A percentile compares a stretch with the other conserved stretches of the same genome.
phyloP scores from a whole-genome alignment of 257 asterid species.

The Capsicum baccatum region DNA sequence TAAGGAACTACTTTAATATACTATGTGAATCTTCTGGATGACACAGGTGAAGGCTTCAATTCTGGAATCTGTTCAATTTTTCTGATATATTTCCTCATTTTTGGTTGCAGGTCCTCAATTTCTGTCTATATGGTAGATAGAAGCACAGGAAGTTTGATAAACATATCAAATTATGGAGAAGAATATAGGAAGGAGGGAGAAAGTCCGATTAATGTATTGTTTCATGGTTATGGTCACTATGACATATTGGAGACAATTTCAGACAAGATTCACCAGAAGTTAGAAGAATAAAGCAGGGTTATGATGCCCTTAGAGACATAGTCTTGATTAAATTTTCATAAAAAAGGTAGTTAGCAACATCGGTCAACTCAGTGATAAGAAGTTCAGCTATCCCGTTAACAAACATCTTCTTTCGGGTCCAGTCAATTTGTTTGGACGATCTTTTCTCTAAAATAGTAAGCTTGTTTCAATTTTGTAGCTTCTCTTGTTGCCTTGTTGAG shows the following conservation, averaged over 20 bases:
- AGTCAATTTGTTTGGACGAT: constrained; percentile 36
- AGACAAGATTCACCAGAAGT: constrained; percentile 32
- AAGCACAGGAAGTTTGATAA: constrained; percentile 51
- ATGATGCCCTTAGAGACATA: constrained; percentile 25
- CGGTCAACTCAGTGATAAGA: constrained; percentile 19
- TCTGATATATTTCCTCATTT: not conserved
- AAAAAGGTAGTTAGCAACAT: constrained; percentile 20
- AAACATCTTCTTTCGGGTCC: constrained; percentile 9
- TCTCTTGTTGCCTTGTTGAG: constrained; percentile 27
- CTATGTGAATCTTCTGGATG: not conserved
- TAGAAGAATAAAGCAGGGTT: constrained; percentile 36
- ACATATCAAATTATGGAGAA: constrained; percentile 74
- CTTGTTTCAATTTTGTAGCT: constrained; percentile 48
- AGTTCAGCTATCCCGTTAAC: constrained; percentile 33
- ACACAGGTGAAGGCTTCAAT: not conserved
- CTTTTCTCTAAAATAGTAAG: constrained; percentile 26
- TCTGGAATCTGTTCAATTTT: not conserved
- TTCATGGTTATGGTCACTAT: constrained; percentile 89
- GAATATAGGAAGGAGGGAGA: constrained; percentile 58
- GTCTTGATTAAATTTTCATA: constrained; percentile 26
- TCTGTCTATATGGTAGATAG: constrained; percentile 70
- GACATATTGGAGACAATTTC: constrained; percentile 64
- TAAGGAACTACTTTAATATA: not conserved
- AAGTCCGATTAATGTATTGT: constrained; percentile 60
- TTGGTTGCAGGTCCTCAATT: constrained; percentile 66